These are phyloP conservation scores for Schizosaccharomyces lindneri DNA, from an alignment of 805 yeast species.

Conservation along the genomic window DNA sequence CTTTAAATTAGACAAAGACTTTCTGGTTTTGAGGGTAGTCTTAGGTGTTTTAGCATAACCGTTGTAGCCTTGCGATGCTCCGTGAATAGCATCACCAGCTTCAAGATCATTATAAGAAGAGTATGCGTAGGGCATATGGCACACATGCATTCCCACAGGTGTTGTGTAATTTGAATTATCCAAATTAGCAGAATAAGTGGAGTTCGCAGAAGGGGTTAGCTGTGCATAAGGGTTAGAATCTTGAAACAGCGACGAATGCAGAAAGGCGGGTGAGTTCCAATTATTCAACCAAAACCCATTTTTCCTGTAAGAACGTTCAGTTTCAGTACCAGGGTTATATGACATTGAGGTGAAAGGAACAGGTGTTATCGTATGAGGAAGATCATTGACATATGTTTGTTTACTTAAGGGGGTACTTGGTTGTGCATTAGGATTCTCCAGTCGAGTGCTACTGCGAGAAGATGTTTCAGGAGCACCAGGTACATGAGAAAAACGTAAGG, in stretches of 20 bases:
- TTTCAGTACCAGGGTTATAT: background rate
- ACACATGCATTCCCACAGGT: background rate
- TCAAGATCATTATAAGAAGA: background rate
- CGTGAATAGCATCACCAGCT: background rate
- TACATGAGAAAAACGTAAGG: background rate
- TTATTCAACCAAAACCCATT: background rate
- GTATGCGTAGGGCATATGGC: background rate
- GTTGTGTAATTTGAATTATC: background rate
- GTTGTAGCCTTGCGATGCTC: background rate
- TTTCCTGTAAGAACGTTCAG: background rate
- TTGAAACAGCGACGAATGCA: background rate
- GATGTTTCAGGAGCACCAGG: background rate
- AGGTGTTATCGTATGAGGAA: background rate
- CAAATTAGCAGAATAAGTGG: background rate
- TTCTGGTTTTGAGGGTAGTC: background rate
- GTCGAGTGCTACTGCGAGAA: background rate
- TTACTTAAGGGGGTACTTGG: background rate
- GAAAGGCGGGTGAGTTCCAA: background rate
- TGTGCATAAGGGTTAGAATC: background rate
- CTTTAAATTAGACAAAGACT: slow-evolving; percentile 21
- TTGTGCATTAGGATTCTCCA: background rate
- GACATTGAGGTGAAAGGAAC: background rate
- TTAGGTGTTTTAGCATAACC: background rate
- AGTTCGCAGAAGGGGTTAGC: background rate
- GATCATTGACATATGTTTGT: background rate